Evolutionary conservation across 2,329 filamentous ascomycete species (phyloP).

Genomic region (Parastagonospora avenae): DNA sequence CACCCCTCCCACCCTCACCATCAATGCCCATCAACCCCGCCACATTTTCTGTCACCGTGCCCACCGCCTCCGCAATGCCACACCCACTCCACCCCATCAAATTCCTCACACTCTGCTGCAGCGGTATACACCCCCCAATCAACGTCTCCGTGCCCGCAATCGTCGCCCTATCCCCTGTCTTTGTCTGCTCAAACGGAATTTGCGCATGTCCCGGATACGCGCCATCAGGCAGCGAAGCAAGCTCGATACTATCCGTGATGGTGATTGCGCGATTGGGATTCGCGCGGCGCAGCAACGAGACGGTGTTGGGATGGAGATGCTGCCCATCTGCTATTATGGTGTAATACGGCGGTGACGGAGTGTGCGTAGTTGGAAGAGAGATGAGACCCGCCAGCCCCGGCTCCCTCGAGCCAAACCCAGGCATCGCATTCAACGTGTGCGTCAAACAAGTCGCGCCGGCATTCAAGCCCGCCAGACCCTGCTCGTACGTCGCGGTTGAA

Average conservation of each 20-base stretch:
- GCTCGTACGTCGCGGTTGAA: constrained; percentile 54
- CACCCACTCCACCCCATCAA: constrained; percentile 55
- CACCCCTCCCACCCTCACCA: constrained; percentile 48
- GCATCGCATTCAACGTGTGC: constrained; percentile 63
- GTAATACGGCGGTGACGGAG: constrained; percentile 52
- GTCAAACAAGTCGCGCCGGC: constrained; percentile 59
- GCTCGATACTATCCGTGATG: constrained; percentile 61
- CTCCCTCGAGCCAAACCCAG: constrained; percentile 55
- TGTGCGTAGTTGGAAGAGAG: constrained; percentile 28
- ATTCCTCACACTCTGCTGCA: constrained; percentile 59
- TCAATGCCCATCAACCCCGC: constrained; percentile 56
- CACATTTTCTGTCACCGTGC: constrained; percentile 58
- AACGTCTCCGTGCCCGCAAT: constrained; percentile 60
- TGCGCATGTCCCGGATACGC: constrained; percentile 59
- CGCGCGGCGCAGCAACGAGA: constrained; percentile 55
- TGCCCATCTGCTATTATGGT: constrained; percentile 60
- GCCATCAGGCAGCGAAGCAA: constrained; percentile 58
- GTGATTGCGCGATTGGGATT: constrained; percentile 56
- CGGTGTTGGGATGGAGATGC: constrained; percentile 58
- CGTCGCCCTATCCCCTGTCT: constrained; percentile 55
- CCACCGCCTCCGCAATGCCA: constrained; percentile 54
- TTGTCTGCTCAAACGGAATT: constrained; percentile 56
- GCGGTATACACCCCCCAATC: constrained; percentile 58
- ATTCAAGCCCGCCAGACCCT: constrained; percentile 52
- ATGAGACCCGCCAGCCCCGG: constrained; percentile 57